A percentile compares a stretch with the other conserved stretches of the same genome.
phyloP scores from a whole-genome alignment of 2,329 filamentous ascomycete genomes.

The Colletotrichum sp. region DNA sequence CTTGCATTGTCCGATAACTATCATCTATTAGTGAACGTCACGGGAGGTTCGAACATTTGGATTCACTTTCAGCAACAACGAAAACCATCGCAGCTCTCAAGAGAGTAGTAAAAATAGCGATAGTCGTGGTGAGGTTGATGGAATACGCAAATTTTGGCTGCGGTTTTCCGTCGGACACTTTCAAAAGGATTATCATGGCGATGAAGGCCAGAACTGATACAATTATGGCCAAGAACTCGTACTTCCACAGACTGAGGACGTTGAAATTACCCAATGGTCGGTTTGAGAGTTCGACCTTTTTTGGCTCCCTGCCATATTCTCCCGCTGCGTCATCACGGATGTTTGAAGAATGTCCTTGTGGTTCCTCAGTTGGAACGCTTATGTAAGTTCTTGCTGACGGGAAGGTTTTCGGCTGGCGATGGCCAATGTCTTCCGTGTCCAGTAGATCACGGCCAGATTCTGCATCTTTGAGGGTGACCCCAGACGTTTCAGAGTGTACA shows the following conservation, averaged over 20 bases:
- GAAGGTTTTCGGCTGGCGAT: neutral
- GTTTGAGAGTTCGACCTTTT: neutral
- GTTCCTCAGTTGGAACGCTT: neutral
- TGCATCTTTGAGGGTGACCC: neutral
- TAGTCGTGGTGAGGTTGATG: neutral
- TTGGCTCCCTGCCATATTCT: neutral
- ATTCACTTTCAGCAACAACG: neutral
- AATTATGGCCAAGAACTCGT: neutral
- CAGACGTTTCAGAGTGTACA: neutral
- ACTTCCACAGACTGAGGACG: neutral
- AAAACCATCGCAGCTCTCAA: neutral
- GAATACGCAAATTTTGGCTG: neutral
- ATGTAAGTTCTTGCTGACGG: neutral
- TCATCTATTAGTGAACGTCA: neutral
- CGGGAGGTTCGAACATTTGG: neutral
- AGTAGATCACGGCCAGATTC: neutral
- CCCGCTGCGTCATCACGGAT: fast-evolving
- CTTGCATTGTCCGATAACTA: neutral
- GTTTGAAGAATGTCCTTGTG: neutral
- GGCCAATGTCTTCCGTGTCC: neutral
- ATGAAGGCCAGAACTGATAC: neutral
- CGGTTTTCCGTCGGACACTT: neutral
- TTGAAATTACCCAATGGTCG: neutral
- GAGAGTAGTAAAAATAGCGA: neutral
- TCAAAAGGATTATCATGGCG: neutral